Base-by-base conservation (phyloP, 139 green algal genomes). In the Chlorella vulgaris region DNA sequence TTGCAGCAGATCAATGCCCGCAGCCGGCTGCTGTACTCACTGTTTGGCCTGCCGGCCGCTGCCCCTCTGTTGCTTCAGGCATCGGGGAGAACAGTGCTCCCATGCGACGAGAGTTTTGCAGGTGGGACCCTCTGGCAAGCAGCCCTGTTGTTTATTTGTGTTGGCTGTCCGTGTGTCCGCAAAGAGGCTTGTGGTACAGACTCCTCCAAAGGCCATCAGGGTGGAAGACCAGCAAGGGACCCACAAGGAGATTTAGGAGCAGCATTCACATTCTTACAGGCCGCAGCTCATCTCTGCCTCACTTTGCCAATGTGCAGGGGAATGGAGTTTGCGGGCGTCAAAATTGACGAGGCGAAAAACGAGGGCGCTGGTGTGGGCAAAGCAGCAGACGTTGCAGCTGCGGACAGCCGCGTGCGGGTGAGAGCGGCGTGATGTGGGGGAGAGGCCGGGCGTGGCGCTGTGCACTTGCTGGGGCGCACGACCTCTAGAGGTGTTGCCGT, bases 301-400 rank as follows among this genome's bases (percentile, higher is more conserved):
- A n/a, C n/a, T n/a, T n/a, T n/a, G n/a, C n/a, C n/a, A n/a, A n/a
- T n/a, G n/a, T n/a, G n/a, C n/a, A 10, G 36, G 4, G 70, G 31
- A 24, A 43, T 89, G 28, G 75, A 81, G 62, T 88, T 82, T 84
- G 53, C 42, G 80, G 94, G 94, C 7, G 85, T 98, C 24, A 21
- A 39, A 10, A 4, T 98, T 3, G 93, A 98, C 80, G 40, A 79
- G 0, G 81, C 21, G 0, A 85, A 87, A 35, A 98, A 98, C 76
- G 66, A 83, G 50, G 80, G 58, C 3, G 80, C 80, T 58, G 26
- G 70, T 86, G 42, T 83, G 81, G 26, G 89, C 55, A 21, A 82
- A 8, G 67, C 75, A 28, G 28, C 62, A 10, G 67, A 74, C 38
- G 40, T 74, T 19, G 26, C 67, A 15, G 40, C 33, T 40, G 65